Evolutionary conservation across 805 yeast species (phyloP).

Genomic region (Saccharomycopsis selenospora): DNA sequence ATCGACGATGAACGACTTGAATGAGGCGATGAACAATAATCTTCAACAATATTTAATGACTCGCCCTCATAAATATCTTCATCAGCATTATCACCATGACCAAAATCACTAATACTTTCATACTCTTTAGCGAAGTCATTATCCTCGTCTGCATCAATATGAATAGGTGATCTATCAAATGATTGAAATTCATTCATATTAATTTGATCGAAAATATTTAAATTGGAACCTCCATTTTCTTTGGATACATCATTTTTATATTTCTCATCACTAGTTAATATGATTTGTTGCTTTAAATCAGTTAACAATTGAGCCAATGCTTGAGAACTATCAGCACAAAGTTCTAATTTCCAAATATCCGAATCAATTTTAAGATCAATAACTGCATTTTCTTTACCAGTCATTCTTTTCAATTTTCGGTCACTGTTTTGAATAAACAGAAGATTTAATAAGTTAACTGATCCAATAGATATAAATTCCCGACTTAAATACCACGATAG

Average conservation of each 20-base stretch:
- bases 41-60: slow-evolving; percentile 24
- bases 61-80: neutral
- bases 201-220: slow-evolving; percentile 30
- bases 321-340: slow-evolving; percentile 83
- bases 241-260: slow-evolving; percentile 37
- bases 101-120: neutral
- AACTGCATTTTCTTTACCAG: slow-evolving; percentile 25
- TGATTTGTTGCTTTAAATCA: slow-evolving; percentile 65
- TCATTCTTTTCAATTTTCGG: slow-evolving; percentile 12
- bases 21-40: slow-evolving; percentile 20
- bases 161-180: too few relatives aligned
- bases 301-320: slow-evolving; percentile 58
- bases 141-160: neutral
- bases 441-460: slow-evolving; percentile 27
- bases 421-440: slow-evolving; percentile 17
- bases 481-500: slow-evolving; percentile 33
- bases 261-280: slow-evolving; percentile 52
- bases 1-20: neutral
- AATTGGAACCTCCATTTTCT: neutral
- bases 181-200: neutral
- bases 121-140: neutral
- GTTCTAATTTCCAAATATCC: slow-evolving; percentile 42
- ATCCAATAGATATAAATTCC: slow-evolving; percentile 52
- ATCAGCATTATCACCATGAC: neutral
- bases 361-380: slow-evolving; percentile 41